phyloP scores from a whole-genome alignment of 495 filamentous ascomycete genomes.

The Polyplosphaeria fusca region DNA sequence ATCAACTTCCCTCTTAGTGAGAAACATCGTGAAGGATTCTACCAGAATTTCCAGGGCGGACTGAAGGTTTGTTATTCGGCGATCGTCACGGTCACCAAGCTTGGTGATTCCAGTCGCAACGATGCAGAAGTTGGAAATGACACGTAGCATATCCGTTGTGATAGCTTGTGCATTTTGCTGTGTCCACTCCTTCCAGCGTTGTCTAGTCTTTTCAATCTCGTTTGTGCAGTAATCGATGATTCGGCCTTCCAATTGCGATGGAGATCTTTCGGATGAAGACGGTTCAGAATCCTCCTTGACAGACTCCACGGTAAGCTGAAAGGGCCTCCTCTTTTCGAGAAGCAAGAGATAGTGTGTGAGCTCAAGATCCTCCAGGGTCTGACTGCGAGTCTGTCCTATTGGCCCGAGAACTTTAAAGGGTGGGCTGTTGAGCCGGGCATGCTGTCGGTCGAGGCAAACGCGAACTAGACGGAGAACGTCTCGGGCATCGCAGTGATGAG shows the following conservation, averaged over 20 bases:
- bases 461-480: slow-evolving; percentile 43
- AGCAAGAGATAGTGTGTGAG: slow-evolving; percentile 44
- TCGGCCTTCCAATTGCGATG: slow-evolving; percentile 20
- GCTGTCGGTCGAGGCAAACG: slow-evolving; percentile 39
- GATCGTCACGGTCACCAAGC: slow-evolving; percentile 22
- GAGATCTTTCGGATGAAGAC: background rate
- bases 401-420: slow-evolving; percentile 31
- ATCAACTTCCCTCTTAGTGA: slow-evolving; percentile 29
- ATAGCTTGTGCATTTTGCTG: slow-evolving; percentile 32
- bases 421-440: slow-evolving; percentile 7
- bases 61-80: slow-evolving; percentile 27
- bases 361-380: slow-evolving; percentile 24
- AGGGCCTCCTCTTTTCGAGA: slow-evolving; percentile 18
- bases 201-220: slow-evolving; percentile 31
- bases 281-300: background rate
- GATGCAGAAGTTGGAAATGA: slow-evolving; percentile 35
- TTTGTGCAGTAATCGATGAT: slow-evolving; percentile 33
- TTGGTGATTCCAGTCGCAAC: slow-evolving; percentile 25
- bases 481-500: slow-evolving; percentile 38
- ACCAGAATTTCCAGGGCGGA: slow-evolving; percentile 27
- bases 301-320: slow-evolving; percentile 8
- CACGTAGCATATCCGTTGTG: slow-evolving; percentile 39
- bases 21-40: slow-evolving; percentile 30
- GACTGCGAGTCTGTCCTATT: slow-evolving; percentile 44
- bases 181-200: slow-evolving; percentile 32